phyloP scores from a whole-genome alignment of 2,329 filamentous ascomycete genomes.

The Scedosporium aurantiacum region DNA sequence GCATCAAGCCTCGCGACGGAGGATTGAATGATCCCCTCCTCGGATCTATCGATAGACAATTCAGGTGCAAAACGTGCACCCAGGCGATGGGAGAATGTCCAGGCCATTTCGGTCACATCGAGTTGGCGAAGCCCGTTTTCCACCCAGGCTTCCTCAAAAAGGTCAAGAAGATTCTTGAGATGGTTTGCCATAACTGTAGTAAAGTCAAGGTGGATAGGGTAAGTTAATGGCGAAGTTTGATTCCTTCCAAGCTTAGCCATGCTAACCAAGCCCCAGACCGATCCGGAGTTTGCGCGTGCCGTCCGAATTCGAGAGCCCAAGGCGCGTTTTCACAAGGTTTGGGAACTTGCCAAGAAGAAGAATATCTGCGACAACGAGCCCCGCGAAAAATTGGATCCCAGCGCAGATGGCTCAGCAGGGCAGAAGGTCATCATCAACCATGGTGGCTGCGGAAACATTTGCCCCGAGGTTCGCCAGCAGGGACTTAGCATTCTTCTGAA shows the following conservation, averaged over 20 bases:
- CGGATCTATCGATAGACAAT: conserved; percentile 90
- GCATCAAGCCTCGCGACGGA: conserved; percentile 78
- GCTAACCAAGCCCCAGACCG: conserved; percentile 57
- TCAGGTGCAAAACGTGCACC: conserved; percentile 91
- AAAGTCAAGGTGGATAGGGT: conserved; percentile 97
- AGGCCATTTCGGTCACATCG: conserved; percentile 97
- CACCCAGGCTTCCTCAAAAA: conserved; percentile 95
- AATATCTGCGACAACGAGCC: conserved; percentile 71
- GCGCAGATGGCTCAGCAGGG: conserved; percentile 32
- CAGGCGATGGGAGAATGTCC: conserved; percentile 94
- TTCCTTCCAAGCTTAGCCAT: conserved; percentile 26
- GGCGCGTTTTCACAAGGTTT: conserved; percentile 83
- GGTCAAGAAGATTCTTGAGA: conserved; percentile 98
- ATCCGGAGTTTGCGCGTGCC: conserved; percentile 72
- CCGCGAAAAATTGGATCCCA: conserved; percentile 56
- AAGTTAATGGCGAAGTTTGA: conserved; percentile 48
- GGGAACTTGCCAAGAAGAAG: conserved; percentile 85
- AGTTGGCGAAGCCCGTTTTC: conserved; percentile 91
- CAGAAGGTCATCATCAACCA: conserved; percentile 47
- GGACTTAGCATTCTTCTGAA: conserved; percentile 62
- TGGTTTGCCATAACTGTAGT: conserved; percentile 97
- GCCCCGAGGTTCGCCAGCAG: conserved; percentile 79
- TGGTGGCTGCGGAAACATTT: conserved; percentile 85
- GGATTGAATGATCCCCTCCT: conserved; percentile 93
- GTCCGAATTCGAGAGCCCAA: conserved; percentile 84